Evolutionary conservation across 225 moss, liverwort and hornwort genomes (phyloP), one percentile per base, ranked within the genome.

Genomic region (Marchantia paleacea): DNA sequence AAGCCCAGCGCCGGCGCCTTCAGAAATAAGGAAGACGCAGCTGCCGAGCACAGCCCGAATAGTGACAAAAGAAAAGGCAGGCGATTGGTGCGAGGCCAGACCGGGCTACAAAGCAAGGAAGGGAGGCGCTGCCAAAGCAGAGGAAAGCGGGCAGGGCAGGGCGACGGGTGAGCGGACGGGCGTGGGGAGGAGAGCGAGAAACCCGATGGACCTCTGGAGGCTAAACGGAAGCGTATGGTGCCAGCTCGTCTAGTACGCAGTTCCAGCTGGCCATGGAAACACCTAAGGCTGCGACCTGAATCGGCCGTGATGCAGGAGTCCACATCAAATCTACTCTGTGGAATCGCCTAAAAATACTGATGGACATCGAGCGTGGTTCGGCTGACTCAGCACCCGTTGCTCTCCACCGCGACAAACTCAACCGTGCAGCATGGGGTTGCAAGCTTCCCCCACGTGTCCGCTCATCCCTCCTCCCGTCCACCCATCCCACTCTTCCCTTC

Each of bases 211-310:
- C 13, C 72, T 72, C 48, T 72, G 19, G 50, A 49, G 22, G 50
- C 67, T 11, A 30, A 67, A 30, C 9, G 67, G 29, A 67, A 67
- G 67, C 8, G 72, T 72, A 72, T 72, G 22, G 72, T 30, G 72
- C 72, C 72, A 72, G n/a, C 72, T 72, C 19, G 8, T 10, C 67
- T 11, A 0, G 28, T 26, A 67, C 29, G 26, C 72, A 72, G 30
- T 11, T 72, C 72, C 72, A 72, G 72, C 72, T 72, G 72, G 72
- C 72, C 48, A 72, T 72, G 72, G 19, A 50, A 51, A n/a, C 50
- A 20, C 52, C 10, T 24, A 22, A 49, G 7, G 48, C 22, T 22
- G 72, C 52, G n/a, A 51, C 18, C 9, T 20, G 10, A 18, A 49
- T 51, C 52, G 52, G 14, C 19, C 72, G 48, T 22, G 48, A 72